These are phyloP conservation scores for Coelastrella sp. DNA, from an alignment of 139 green algal species.

Conservation along the genomic window DNA sequence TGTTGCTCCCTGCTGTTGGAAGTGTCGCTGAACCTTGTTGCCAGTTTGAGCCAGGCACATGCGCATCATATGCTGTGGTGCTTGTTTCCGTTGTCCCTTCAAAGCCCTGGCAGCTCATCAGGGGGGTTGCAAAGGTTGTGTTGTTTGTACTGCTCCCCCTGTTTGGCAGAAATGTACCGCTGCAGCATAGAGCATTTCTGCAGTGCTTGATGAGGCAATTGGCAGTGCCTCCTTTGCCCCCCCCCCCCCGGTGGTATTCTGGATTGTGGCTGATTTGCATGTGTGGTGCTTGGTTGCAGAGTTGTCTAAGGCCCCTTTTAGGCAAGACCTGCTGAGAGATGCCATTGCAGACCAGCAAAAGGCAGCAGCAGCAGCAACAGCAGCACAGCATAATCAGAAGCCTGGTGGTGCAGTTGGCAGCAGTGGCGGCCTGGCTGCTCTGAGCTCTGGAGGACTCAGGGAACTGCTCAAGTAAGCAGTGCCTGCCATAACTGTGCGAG, in stretches of 20 bases:
- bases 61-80: no score
- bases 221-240: not conserved
- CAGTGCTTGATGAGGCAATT: not conserved
- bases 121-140: no score
- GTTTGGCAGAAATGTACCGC: not conserved
- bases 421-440: not conserved
- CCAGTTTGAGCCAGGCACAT: not conserved
- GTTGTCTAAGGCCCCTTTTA: conserved; percentile 24
- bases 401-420: not conserved
- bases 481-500: not conserved
- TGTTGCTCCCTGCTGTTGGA: not conserved
- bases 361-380: conserved; percentile 33
- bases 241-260: no score
- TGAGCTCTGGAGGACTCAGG: not conserved
- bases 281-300: conserved; percentile 7
- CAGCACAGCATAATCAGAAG: not conserved
- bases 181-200: not conserved
- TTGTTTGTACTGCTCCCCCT: no score
- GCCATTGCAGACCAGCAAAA: not conserved
- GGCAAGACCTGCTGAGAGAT: conserved; percentile 34
- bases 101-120: no score
- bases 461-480: conserved; percentile 1
- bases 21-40: not conserved
- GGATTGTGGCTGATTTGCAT: no score
- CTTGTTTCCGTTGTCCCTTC: no score